Evolutionary conservation across 1,139 yeast species (phyloP).

Genomic region (Suhomyces anneliseae): DNA sequence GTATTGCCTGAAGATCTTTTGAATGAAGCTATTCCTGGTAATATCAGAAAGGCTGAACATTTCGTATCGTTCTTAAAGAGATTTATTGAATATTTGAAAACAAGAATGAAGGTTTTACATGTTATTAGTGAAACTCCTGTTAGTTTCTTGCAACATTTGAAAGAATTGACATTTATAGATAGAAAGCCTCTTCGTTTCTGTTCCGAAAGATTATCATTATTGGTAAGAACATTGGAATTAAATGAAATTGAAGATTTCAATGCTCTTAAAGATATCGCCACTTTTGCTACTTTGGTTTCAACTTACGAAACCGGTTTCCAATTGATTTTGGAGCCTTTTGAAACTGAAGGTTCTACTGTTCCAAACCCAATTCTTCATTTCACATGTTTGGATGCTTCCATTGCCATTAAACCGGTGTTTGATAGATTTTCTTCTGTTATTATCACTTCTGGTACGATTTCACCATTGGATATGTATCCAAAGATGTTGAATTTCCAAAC

Average conservation of each 20-base stretch:
- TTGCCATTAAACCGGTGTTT: slow-evolving; percentile 95
- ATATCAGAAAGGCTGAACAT: slow-evolving; percentile 94
- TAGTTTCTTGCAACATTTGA: slow-evolving; percentile 87
- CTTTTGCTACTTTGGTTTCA: slow-evolving; percentile 93
- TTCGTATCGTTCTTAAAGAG: slow-evolving; percentile 89
- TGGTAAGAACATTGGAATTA: slow-evolving; percentile 86
- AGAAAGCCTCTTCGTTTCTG: slow-evolving; percentile 88
- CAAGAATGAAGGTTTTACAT: slow-evolving; percentile 95
- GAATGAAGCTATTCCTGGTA: slow-evolving; percentile 95
- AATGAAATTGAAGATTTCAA: slow-evolving; percentile 87
- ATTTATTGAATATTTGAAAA: slow-evolving; percentile 89
- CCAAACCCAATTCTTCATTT: slow-evolving; percentile 96
- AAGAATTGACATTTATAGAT: slow-evolving; percentile 90
- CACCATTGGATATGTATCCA: slow-evolving; percentile 98
- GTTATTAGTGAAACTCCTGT: slow-evolving; percentile 96
- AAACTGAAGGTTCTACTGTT: slow-evolving; percentile 94
- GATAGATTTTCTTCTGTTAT: slow-evolving; percentile 92
- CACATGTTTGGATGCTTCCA: slow-evolving; percentile 95
- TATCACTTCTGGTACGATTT: slow-evolving; percentile 95
- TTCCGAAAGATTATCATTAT: slow-evolving; percentile 82
- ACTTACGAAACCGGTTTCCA: slow-evolving; percentile 94
- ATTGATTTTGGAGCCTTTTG: slow-evolving; percentile 91
- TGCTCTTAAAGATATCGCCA: slow-evolving; percentile 92
- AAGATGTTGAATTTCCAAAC: slow-evolving; percentile 94
- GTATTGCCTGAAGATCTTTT: slow-evolving; percentile 80